A percentile compares a stretch with the other conserved stretches of the same genome.
phyloP scores from a whole-genome alignment of 2,329 filamentous ascomycete species.

The Epichloe gansuensis region DNA sequence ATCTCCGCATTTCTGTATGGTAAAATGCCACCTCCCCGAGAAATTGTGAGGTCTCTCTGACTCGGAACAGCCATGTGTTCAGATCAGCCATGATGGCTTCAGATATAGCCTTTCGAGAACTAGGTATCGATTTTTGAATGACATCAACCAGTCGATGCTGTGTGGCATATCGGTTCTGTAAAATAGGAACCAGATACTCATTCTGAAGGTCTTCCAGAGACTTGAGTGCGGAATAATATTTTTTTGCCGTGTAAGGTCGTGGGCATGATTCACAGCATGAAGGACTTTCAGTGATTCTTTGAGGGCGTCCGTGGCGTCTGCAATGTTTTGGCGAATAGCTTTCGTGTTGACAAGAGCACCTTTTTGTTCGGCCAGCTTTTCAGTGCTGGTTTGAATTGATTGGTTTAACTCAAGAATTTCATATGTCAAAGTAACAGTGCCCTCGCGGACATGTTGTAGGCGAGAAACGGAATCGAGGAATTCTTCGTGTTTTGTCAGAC shows the following conservation, averaged over 20 bases:
- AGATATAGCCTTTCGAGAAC: constrained; percentile 83
- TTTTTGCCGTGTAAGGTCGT: constrained; percentile 82
- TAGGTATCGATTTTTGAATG: constrained; percentile 90
- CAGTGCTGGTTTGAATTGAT: constrained; percentile 88
- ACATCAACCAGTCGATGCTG: constrained; percentile 91
- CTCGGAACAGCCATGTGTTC: constrained; percentile 92
- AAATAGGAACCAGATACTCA: constrained; percentile 66
- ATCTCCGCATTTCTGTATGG: constrained; percentile 78
- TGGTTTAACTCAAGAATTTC: constrained; percentile 90
- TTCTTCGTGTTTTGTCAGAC: constrained; percentile 91
- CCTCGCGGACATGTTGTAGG: constrained; percentile 82
- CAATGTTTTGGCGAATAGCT: constrained; percentile 86
- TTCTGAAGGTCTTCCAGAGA: constrained; percentile 93
- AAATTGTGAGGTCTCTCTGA: constrained; percentile 92
- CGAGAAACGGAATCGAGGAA: constrained; percentile 91
- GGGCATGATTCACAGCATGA: constrained; percentile 84
- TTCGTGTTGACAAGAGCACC: constrained; percentile 86
- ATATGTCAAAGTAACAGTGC: constrained; percentile 74
- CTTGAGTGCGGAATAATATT: constrained; percentile 88
- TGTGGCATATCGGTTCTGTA: constrained; percentile 74
- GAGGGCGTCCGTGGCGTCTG: constrained; percentile 78
- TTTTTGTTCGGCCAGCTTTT: constrained; percentile 89
- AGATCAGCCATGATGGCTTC: constrained; percentile 95
- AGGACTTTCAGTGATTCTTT: constrained; percentile 87
- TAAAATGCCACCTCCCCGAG: constrained; percentile 94